Conservation (phyloP, 139 green algal species). For the Auxenochlorella protothecoides region DNA sequence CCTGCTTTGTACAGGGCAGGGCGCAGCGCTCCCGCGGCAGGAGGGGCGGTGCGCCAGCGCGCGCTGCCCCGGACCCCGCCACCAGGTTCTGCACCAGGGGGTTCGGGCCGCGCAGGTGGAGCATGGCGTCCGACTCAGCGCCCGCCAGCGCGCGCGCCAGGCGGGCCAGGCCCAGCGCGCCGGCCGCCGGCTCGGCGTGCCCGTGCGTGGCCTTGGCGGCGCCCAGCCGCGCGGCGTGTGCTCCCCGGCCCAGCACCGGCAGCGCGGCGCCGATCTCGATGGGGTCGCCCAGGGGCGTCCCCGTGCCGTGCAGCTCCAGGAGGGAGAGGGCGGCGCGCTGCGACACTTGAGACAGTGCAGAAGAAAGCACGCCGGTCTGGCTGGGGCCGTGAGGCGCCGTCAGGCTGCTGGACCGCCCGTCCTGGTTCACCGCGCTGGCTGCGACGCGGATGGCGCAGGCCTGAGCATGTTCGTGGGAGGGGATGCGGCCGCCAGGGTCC, state of each 20-base stretch:
- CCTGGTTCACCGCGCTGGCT: conserved; percentile 36
- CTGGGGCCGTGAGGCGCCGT: conserved; percentile 41
- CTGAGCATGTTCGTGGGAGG: no score
- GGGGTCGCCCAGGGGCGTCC: conserved; percentile 72
- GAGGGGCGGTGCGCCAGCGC: not conserved
- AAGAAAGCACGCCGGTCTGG: conserved; percentile 41
- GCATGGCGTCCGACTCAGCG: conserved; percentile 12
- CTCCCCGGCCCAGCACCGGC: conserved; percentile 22
- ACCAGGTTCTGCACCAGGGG: conserved; percentile 17
- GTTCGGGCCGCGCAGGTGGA: conserved; percentile 20
- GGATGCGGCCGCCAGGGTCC: no score
- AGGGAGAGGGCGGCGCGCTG: conserved; percentile 25
- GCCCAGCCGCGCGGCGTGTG: conserved; percentile 9
- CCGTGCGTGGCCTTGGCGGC: conserved; percentile 55
- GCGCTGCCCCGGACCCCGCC: not conserved
- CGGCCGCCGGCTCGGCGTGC: conserved; percentile 73
- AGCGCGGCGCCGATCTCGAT: conserved; percentile 40
- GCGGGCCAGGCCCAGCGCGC: conserved; percentile 43
- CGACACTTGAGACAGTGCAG: conserved; percentile 32
- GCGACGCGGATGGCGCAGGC: no score
- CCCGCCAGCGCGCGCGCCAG: no score
- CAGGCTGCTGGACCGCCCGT: conserved; percentile 36
- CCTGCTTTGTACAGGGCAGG: no score
- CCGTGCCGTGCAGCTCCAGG: conserved; percentile 63
- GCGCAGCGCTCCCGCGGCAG: not conserved